These are phyloP conservation scores for Nadsonia fulvescens DNA, from an alignment of 805 yeast species.

Conservation along the genomic window DNA sequence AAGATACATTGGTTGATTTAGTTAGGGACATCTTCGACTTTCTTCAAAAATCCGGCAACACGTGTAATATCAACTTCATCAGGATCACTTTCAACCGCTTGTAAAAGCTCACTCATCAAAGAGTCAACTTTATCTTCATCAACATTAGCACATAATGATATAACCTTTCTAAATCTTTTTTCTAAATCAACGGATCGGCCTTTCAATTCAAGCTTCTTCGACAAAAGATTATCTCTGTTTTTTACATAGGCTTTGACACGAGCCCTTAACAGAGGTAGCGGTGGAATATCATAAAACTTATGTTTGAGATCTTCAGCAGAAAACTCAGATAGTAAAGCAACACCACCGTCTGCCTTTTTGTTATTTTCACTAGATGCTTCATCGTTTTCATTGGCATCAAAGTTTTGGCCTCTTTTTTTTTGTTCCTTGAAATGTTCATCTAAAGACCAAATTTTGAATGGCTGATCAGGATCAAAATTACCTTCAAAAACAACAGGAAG, in stretches of 20 bases:
- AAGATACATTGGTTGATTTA: no score
- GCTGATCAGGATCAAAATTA: slow-evolving; percentile 74
- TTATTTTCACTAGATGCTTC: no score
- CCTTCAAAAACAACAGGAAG: slow-evolving; percentile 24
- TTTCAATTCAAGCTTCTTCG: slow-evolving; percentile 34
- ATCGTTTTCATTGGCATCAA: slow-evolving; percentile 1
- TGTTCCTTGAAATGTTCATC: slow-evolving; percentile 5
- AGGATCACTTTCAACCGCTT: slow-evolving; percentile 80
- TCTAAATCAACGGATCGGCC: slow-evolving; percentile 41
- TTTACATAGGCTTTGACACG: slow-evolving; percentile 63
- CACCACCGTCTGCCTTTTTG: no score
- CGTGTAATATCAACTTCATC: slow-evolving; percentile 43
- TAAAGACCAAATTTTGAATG: slow-evolving; percentile 54
- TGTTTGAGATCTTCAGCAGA: slow-evolving; percentile 7
- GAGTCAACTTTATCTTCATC: slow-evolving; percentile 64
- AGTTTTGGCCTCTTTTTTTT: slow-evolving; percentile 2
- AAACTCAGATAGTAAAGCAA: no score
- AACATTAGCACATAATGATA: slow-evolving; percentile 78
- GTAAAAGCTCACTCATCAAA: slow-evolving; percentile 65
- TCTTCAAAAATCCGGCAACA: slow-evolving; percentile 35
- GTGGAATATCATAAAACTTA: slow-evolving; percentile 23
- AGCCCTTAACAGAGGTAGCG: slow-evolving; percentile 41
- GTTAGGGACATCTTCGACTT: slow-evolving; percentile 26
- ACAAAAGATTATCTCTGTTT: slow-evolving; percentile 40
- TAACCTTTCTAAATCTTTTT: slow-evolving; percentile 69